Evolutionary conservation across 257 asterid genomes (phyloP).

Genomic region (Gentiana macrophylla): DNA sequence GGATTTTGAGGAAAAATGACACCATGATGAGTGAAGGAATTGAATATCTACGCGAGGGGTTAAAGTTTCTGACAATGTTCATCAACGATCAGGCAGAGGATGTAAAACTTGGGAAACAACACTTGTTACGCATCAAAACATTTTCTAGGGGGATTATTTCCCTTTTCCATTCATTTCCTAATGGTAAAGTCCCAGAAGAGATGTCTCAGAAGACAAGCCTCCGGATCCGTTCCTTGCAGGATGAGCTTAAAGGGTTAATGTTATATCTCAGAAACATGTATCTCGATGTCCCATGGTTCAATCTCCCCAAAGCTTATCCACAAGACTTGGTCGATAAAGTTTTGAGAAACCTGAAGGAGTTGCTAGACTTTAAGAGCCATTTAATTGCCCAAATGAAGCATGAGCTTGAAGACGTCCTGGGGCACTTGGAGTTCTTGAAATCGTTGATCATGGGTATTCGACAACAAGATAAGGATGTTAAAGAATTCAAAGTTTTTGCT

Average conservation of each 20-base stretch:
- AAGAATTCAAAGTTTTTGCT: neutral
- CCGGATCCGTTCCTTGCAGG: neutral
- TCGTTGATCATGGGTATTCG: neutral
- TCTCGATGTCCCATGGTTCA: neutral
- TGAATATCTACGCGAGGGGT: neutral
- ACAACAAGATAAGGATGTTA: neutral
- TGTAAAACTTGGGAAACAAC: neutral
- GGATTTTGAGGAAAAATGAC: neutral
- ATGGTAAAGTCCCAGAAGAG: no score
- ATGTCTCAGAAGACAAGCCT: neutral
- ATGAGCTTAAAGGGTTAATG: neutral
- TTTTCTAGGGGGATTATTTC: neutral
- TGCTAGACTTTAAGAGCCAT: neutral
- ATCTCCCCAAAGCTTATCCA: neutral
- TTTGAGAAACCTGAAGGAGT: neutral
- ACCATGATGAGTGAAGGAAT: neutral
- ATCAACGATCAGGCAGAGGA: neutral
- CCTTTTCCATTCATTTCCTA: neutral
- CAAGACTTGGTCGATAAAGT: neutral
- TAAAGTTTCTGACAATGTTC: neutral
- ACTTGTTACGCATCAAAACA: neutral
- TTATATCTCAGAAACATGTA: conserved; percentile 1
- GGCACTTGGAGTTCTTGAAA: conserved; percentile 1
- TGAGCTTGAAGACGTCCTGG: neutral
- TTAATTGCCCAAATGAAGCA: neutral